phyloP scores from a whole-genome alignment of 1,284 basidiomycete species.

The Naganishia liquefaciens region DNA sequence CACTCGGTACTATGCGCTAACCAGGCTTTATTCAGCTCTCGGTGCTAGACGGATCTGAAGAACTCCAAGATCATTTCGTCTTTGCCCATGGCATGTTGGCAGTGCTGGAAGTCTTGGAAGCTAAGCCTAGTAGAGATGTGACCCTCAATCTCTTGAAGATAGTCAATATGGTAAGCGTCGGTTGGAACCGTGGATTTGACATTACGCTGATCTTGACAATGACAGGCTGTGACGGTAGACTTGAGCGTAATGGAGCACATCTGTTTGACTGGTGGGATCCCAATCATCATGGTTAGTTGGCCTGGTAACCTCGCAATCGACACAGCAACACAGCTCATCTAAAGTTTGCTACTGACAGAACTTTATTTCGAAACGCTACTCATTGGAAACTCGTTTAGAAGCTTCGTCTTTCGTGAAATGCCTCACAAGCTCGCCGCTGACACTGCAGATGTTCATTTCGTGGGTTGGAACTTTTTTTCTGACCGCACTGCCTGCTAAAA shows the following conservation, averaged over 20 bases:
- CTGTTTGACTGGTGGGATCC: conserved; percentile 89
- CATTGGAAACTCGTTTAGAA: conserved; percentile 88
- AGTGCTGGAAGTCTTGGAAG: conserved; percentile 87
- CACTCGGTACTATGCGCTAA: not conserved
- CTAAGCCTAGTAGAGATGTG: conserved; percentile 74
- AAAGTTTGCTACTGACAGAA: conserved; percentile 46
- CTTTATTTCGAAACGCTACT: conserved; percentile 92
- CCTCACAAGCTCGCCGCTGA: conserved; percentile 86
- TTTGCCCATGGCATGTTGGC: conserved; percentile 91
- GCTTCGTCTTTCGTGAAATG: conserved; percentile 92
- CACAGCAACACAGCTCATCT: conserved; percentile 51
- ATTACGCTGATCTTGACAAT: conserved; percentile 16
- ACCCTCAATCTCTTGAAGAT: conserved; percentile 81
- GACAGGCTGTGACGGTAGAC: conserved; percentile 80
- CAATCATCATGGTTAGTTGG: conserved; percentile 77
- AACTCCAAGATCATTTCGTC: conserved; percentile 85
- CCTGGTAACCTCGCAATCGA: too few relatives aligned
- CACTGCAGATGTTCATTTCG: conserved; percentile 97
- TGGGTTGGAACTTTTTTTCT: conserved; percentile 55
- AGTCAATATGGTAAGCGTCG: conserved; percentile 72
- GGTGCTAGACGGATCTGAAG: conserved; percentile 78
- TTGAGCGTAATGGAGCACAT: conserved; percentile 88
- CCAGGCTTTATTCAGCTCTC: conserved; percentile 59
- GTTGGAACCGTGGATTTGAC: not conserved
- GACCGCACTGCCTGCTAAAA: not conserved